Conservation (phyloP, 768 basidiomycete species). For the Kwoniella pini region DNA sequence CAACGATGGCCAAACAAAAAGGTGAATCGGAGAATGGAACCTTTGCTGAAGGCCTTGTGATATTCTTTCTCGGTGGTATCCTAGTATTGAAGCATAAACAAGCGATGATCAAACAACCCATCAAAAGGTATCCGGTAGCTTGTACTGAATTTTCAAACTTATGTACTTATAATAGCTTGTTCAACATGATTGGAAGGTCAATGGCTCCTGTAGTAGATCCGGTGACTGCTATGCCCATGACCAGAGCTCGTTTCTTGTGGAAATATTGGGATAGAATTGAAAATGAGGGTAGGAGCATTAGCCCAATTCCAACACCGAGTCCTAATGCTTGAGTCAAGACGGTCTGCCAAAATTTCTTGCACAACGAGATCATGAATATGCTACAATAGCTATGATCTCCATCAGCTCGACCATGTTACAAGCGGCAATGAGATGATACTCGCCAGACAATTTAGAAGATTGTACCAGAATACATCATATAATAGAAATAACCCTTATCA, state of each 20-base stretch:
- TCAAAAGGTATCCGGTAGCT: conserved; percentile 29
- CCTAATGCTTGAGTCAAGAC: conserved; percentile 45
- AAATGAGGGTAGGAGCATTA: conserved; percentile 61
- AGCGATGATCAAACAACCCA: conserved; percentile 31
- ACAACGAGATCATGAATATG: conserved; percentile 41
- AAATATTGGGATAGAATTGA: conserved; percentile 61
- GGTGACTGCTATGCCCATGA: conserved; percentile 57
- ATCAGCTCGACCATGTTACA: conserved; percentile 4
- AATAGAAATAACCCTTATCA: conserved; percentile 53
- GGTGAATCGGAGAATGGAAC: conserved; percentile 21
- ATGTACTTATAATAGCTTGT: conserved; percentile 32
- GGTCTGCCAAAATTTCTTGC: conserved; percentile 35
- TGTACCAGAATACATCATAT: conserved; percentile 25
- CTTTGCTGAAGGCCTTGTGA: conserved; percentile 21
- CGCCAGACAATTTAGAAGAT: conserved; percentile 38
- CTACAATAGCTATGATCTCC: conserved; percentile 7
- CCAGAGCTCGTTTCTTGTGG: conserved; percentile 55
- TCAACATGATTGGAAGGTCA: conserved; percentile 55
- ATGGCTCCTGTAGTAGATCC: conserved; percentile 55
- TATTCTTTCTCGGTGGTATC: conserved; percentile 15
- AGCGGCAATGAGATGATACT: background rate
- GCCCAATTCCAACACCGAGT: conserved; percentile 59
- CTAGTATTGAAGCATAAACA: conserved; percentile 10
- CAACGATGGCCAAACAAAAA: conserved; percentile 22
- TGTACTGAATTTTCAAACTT: conserved; percentile 37